phyloP scores from a whole-genome alignment of 75 land plant genomes.

The Picea sitchensis region DNA sequence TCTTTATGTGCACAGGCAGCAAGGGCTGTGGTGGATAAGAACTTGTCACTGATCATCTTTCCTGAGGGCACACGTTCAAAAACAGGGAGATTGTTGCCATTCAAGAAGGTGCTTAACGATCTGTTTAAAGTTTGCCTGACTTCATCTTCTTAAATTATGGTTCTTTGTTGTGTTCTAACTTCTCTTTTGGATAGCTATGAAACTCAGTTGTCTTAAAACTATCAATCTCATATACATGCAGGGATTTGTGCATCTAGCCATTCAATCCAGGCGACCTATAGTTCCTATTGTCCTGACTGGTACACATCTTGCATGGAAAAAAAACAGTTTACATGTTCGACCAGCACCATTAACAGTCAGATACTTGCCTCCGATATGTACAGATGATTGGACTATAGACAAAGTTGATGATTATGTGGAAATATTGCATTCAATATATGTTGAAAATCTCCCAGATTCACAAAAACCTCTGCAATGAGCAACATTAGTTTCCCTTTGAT shows the following conservation, averaged over 20 bases:
- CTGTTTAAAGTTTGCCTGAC: background rate
- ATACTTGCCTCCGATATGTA: conserved; percentile 39
- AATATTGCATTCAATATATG: conserved; percentile 29
- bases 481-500: background rate
- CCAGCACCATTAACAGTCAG: conserved; percentile 42
- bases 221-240: conserved; percentile 2
- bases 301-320: conserved; percentile 49
- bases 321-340: conserved; percentile 35
- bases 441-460: conserved; percentile 36
- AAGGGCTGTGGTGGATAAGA: conserved; percentile 26
- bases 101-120: conserved; percentile 34
- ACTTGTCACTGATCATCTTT: conserved; percentile 42
- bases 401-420: conserved; percentile 31
- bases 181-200: background rate
- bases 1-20: conserved; percentile 22
- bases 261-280: conserved; percentile 39
- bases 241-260: conserved; percentile 49
- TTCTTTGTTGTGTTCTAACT: background rate
- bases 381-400: conserved; percentile 33
- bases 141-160: background rate
- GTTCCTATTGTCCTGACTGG: conserved; percentile 51
- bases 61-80: conserved; percentile 51
- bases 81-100: conserved; percentile 45
- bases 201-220: background rate
- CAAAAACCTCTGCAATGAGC: conserved; percentile 27